phyloP scores from a whole-genome alignment of 768 basidiomycete species.

The Gautieria morchelliformis region DNA sequence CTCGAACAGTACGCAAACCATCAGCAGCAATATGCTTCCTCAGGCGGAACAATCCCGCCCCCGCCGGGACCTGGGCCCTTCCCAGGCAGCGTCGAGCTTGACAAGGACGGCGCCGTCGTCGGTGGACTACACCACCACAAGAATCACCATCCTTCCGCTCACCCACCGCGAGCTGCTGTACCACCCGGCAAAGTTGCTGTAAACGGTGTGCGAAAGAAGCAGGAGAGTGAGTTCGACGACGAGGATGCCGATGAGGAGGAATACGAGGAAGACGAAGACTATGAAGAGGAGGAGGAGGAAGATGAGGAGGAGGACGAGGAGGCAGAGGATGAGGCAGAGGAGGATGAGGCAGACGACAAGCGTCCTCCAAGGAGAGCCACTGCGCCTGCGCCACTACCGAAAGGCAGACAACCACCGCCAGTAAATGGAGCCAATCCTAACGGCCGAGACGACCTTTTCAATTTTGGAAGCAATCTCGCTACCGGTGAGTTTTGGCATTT shows the following conservation, averaged over 20 bases:
- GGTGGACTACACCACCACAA: conserved; percentile 17
- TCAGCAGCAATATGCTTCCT: conserved; percentile 91
- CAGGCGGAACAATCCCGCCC: conserved; percentile 80
- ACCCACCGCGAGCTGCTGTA: conserved; percentile 23
- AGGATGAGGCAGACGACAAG: conserved; percentile 39
- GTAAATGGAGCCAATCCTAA: conserved; percentile 37
- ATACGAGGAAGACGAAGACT: conserved; percentile 45
- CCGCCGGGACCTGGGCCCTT: conserved; percentile 97
- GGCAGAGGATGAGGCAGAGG: conserved; percentile 53
- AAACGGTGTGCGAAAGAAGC: conserved; percentile 35
- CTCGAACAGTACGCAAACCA: conserved; percentile 98
- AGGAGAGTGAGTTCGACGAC: conserved; percentile 54
- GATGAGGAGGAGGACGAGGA: conserved; percentile 60
- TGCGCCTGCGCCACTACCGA: conserved; percentile 10
- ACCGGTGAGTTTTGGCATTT: conserved; percentile 43
- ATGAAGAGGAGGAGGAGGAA: conserved; percentile 51
- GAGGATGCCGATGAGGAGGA: conserved; percentile 48
- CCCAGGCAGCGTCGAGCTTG: conserved; percentile 94
- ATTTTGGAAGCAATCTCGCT: conserved; percentile 74
- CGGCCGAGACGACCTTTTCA: conserved; percentile 58
- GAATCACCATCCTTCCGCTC: conserved; percentile 10
- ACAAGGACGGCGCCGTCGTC: conserved; percentile 76
- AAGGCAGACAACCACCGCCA: conserved; percentile 17
- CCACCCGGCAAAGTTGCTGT: conserved; percentile 17
- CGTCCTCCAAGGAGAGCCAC: conserved; percentile 13